Evolutionary conservation across 2,329 filamentous ascomycete genomes (phyloP), one percentile per base, ranked within the genome.

Genomic region (Ceratocystis cubensis): DNA sequence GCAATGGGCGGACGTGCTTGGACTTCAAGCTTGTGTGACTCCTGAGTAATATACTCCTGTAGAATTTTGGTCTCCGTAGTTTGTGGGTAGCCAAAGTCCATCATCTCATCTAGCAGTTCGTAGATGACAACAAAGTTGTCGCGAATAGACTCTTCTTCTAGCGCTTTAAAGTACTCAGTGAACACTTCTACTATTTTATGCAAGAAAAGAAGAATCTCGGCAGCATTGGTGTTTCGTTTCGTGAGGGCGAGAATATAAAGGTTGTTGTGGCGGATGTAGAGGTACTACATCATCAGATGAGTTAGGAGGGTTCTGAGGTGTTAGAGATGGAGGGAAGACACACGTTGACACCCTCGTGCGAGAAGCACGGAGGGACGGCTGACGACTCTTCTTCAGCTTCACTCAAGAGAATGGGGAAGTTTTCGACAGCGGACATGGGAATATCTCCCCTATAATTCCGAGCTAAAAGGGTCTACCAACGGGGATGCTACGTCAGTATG

Each of bases 81-180:
- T 77, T 99, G 94, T 5, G 94, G 94, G 76, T 99, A 96, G 70
- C 94, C 94, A 81, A 99, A 99, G 78, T 99, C 94, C 94, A 99
- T 99, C 94, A 99, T 99, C 80, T 99, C 94, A 75, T 99, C 94
- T 70, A 99, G 84, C 69, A 99, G 79, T 78, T 99, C 94, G 81
- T 99, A 99, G 74, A 99, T 99, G 74, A 99, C 87, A 76, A 99
- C 94, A 75, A 99, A 99, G 80, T 99, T 99, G 81, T 99, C 94
- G 72, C 94, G 86, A 75, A 99, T 99, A 72, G 91, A 96, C 78
- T 99, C 94, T 77, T 99, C 94, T 77, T 99, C 94, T 68, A 99
- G 83, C 70, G 95, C 93, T 77, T 99, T 99, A 83, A 99, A 99
- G 81, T 99, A 99, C 78, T 99, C 94, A 68, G 94, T 99, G 75